phyloP scores from a whole-genome alignment of 805 yeast genomes.

The Candida vartiovaarae region DNA sequence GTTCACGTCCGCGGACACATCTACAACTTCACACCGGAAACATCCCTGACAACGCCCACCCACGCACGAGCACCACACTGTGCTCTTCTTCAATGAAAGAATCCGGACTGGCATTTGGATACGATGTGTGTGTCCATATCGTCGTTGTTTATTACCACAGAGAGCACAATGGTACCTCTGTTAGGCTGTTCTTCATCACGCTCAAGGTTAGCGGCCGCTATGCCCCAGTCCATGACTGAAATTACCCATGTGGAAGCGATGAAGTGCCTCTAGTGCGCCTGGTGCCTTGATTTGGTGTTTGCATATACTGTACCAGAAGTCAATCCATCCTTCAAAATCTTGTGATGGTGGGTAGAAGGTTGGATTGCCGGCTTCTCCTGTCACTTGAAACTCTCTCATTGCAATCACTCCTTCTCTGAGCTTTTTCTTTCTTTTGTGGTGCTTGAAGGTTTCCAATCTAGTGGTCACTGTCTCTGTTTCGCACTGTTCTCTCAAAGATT shows the following conservation, averaged over 20 bases:
- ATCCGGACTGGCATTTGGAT: too few species aligned
- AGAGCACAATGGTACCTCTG: too few species aligned
- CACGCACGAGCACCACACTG: too few species aligned
- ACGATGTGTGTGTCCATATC: too few species aligned
- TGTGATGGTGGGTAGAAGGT: background rate
- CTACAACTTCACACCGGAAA: too few species aligned
- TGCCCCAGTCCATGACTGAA: background rate
- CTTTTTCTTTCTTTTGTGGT: background rate
- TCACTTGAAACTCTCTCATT: background rate
- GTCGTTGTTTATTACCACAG: too few species aligned
- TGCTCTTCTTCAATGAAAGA: too few species aligned
- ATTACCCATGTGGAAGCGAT: background rate
- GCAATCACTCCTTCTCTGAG: background rate
- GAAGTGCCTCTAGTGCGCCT: background rate
- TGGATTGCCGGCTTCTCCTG: background rate
- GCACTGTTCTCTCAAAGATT: background rate
- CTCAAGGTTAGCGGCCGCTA: too few species aligned
- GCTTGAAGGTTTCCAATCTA: background rate
- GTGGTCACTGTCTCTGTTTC: background rate
- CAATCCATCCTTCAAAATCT: background rate
- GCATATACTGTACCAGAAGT: too few species aligned
- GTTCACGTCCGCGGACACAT: too few species aligned
- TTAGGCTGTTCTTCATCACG: too few species aligned
- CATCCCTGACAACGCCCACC: too few species aligned
- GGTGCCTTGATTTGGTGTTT: background rate